These are phyloP conservation scores for Saksenaea oblongispora DNA, from an alignment of 371 early-diverging fungal species.

Conservation along the genomic window DNA sequence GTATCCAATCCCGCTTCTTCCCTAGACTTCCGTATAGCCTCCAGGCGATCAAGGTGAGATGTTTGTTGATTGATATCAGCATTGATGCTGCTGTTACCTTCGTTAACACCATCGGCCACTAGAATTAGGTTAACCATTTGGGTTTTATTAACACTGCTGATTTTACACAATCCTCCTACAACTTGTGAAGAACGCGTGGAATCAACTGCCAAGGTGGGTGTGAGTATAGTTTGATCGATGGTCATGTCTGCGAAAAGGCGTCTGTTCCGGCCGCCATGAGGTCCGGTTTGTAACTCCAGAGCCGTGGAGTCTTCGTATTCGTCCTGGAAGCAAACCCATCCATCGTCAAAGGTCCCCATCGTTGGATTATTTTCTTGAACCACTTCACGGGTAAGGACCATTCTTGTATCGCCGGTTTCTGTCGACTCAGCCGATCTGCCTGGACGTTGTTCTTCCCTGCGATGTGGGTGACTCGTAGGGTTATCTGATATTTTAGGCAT, in stretches of 20 bases:
- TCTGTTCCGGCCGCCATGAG: no score
- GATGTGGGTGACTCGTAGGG: slow-evolving; percentile 13
- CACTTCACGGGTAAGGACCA: neutral
- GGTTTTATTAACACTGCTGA: no score
- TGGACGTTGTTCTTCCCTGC: slow-evolving; percentile 15
- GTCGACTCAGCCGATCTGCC: slow-evolving; percentile 17
- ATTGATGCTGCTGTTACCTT: neutral
- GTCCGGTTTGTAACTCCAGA: slow-evolving; percentile 23
- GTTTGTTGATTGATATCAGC: neutral
- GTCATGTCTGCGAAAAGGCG: no score
- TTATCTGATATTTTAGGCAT: slow-evolving; percentile 9
- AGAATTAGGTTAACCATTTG: slow-evolving; percentile 1
- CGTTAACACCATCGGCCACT: slow-evolving; percentile 7
- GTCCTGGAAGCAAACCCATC: slow-evolving; percentile 34
- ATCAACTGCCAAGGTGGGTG: no score
- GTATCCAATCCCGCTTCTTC: neutral
- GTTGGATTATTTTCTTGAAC: slow-evolving; percentile 6
- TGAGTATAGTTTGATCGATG: no score
- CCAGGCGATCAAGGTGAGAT: slow-evolving; percentile 4
- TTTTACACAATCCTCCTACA: no score
- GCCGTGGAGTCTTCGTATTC: slow-evolving; percentile 13
- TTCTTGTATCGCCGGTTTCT: slow-evolving; percentile 10
- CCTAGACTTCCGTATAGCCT: no score
- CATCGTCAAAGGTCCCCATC: slow-evolving; percentile 10
- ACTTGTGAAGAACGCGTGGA: no score